Base-by-base conservation (phyloP, 331 rosid genomes). In the Stylosanthes scabra region DNA sequence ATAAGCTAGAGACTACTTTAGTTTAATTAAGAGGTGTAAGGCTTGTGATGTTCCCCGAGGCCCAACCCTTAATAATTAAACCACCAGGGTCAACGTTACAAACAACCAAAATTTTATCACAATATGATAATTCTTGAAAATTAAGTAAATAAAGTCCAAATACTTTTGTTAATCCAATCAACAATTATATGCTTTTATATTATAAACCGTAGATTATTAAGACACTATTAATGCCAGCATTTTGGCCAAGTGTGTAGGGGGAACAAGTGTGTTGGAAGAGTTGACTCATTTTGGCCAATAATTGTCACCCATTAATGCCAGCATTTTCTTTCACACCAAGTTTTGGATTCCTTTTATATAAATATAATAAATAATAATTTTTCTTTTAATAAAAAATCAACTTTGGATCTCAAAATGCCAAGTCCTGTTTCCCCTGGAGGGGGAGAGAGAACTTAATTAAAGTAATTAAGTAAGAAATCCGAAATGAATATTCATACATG, bases 231-330 rank as follows among this genome's bases (percentile, higher is more conserved):
- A 60, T n/a, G n/a, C n/a, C n/a, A n/a, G n/a, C n/a, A n/a, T n/a
- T n/a, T n/a, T n/a, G n/a, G n/a, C n/a, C n/a, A n/a, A n/a, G 39
- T 34, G 25, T 71, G 72, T 51, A 65, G 71, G 77, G 60, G 29
- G 40, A 63, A 20, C 25, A 20, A 27, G 3, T 74, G 56, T 60
- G 52, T 52, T 71, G 59, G 72, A 51, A 40, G 2, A 59, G 71
- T 81, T 81, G 76, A 81, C 85, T 77, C 78, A 51, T 64, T 59
- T 66, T 60, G 12, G 9, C 54, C 68, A 75, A 71, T 75, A 29
- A 77, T 77, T 72, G 16, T 55, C 66, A 28, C 55, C 79, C 76
- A 66, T 81, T 72, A 77, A 52, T 81, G 79, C 68, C 15, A 41
- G 72, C 82, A 66, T 67, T 72, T 51, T 54, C 46, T 76, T 72